These are phyloP conservation scores for Heritiera fomes DNA, from an alignment of 345 rosid genomes.

Conservation along the genomic window DNA sequence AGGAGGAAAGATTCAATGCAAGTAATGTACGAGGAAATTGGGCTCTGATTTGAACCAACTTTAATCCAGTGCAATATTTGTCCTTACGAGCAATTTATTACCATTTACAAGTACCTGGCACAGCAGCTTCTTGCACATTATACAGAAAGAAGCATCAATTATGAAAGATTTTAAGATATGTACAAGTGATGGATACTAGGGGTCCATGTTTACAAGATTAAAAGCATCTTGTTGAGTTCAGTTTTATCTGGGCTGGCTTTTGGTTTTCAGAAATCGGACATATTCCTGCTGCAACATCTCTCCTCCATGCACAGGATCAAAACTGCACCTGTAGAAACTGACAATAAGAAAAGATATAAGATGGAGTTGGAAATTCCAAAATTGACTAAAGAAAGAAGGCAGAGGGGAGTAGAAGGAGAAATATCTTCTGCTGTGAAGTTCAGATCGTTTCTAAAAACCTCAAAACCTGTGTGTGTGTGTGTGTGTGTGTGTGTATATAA, in stretches of 20 bases:
- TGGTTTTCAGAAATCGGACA: slow-evolving; percentile 48
- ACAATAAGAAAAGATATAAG: neutral
- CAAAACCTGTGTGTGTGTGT: neutral
- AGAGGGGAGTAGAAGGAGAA: neutral
- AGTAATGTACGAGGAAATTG: neutral
- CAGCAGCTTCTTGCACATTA: neutral
- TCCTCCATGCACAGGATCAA: slow-evolving; percentile 63
- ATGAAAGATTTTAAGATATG: neutral
- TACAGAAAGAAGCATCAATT: neutral
- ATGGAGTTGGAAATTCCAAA: neutral
- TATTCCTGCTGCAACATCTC: slow-evolving; percentile 67
- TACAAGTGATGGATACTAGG: slow-evolving; percentile 3
- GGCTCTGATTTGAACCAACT: neutral
- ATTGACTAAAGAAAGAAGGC: neutral
- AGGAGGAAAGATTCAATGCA: neutral
- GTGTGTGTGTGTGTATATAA: neutral
- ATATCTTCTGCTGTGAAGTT: neutral
- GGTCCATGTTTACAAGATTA: slow-evolving; percentile 5
- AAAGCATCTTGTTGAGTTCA: neutral
- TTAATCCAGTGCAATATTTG: neutral
- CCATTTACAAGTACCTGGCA: slow-evolving; percentile 3
- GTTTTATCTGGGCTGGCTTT: slow-evolving; percentile 32
- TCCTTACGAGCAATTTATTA: slow-evolving; percentile 3
- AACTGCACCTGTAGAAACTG: slow-evolving; percentile 72
- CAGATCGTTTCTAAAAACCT: neutral